Percentiles rank a stretch among this genome's conserved stretches.
These are phyloP conservation scores for Lodderomyces metapsilosis DNA, from an alignment of 1,139 yeast species.

Conservation along the genomic window DNA sequence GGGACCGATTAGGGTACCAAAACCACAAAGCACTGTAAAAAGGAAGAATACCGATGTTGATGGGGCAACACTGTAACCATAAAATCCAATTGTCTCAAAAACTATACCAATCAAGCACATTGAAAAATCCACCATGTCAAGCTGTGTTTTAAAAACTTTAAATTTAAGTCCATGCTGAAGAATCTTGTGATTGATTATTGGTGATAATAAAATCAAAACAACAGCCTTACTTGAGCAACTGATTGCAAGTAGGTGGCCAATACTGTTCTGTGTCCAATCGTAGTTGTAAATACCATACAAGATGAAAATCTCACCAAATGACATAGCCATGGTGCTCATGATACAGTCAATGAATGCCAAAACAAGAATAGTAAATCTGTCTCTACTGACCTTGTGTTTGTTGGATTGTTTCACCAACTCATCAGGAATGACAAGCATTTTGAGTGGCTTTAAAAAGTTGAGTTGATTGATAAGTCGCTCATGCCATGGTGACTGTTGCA, in stretches of 20 bases:
- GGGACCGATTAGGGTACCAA: constrained; percentile 43
- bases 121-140: constrained; percentile 57
- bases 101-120: constrained; percentile 28
- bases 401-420: constrained; percentile 25
- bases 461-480: constrained; percentile 9
- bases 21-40: constrained; percentile 37
- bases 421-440: constrained; percentile 35
- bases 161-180: constrained; percentile 28
- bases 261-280: constrained; percentile 56
- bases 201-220: constrained; percentile 33
- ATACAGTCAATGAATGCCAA: constrained; percentile 50
- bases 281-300: constrained; percentile 60
- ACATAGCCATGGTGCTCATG: constrained; percentile 33
- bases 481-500: constrained; percentile 4
- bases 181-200: constrained; percentile 29
- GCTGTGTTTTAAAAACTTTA: constrained; percentile 32
- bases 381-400: constrained; percentile 14
- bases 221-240: constrained; percentile 46
- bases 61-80: constrained; percentile 22
- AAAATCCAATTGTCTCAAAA: constrained; percentile 44
- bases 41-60: constrained; percentile 19
- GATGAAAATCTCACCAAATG: constrained; percentile 47
- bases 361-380: constrained; percentile 37
- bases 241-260: constrained; percentile 60
- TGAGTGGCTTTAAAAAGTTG: constrained; percentile 49